Evolutionary conservation across 176 grass and related monocot genomes (phyloP).

Genomic region (Eragrostis curvula): DNA sequence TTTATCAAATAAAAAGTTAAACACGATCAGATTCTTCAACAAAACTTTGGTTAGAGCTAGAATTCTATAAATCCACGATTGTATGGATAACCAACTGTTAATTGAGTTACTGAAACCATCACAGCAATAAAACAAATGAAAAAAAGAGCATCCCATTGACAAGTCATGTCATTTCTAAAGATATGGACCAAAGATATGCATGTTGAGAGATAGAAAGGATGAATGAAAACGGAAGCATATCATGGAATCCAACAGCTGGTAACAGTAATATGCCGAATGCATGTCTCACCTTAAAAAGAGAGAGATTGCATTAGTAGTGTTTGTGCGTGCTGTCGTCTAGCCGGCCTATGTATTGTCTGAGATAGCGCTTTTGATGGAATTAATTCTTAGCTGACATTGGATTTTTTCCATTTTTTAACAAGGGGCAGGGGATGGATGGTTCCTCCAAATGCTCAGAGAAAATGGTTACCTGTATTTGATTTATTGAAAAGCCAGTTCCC

Average conservation of each 20-base stretch:
- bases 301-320: background rate
- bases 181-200: constrained; percentile 35
- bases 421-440: background rate
- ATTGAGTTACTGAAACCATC: background rate
- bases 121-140: background rate
- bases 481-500: background rate
- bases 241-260: constrained; percentile 11
- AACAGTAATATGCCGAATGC: background rate
- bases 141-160: background rate
- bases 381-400: background rate
- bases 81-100: background rate
- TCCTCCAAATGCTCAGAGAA: constrained; percentile 7
- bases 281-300: background rate
- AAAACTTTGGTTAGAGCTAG: background rate
- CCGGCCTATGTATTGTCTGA: background rate
- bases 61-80: background rate
- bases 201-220: background rate
- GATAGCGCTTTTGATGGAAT: background rate
- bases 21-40: background rate
- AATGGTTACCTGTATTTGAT: background rate
- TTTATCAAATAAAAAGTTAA: background rate
- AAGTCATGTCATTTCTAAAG: constrained; percentile 26
- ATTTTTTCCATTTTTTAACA: constrained; percentile 24
- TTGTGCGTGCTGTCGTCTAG: constrained; percentile 8
- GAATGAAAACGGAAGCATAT: background rate